A percentile compares a stretch with the other conserved stretches of the same genome.
Conservation (phyloP, 2,329 filamentous ascomycete species). For the Raffaelea ambrosiae region DNA sequence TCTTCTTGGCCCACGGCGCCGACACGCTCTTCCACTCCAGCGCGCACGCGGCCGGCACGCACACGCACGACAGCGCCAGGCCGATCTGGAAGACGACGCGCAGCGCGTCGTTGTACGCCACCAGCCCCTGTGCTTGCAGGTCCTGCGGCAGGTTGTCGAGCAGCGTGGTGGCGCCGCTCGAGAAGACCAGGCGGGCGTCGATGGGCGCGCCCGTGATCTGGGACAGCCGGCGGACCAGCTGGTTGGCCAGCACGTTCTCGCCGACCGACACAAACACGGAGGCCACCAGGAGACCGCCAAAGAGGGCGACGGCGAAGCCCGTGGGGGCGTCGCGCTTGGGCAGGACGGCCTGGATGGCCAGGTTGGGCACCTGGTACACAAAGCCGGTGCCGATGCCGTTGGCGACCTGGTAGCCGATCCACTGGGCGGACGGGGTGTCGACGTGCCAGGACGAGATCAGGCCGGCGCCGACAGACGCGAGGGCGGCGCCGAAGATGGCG, state of each 20-base stretch:
- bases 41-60: constrained; percentile 40
- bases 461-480: constrained; percentile 7
- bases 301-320: constrained; percentile 28
- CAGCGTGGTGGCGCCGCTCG: constrained; percentile 1
- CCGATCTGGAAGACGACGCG: constrained; percentile 49
- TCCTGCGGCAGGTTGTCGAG: not conserved
- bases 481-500: constrained; percentile 12
- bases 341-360: constrained; percentile 29
- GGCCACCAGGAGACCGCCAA: constrained; percentile 30
- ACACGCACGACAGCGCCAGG: constrained; percentile 40
- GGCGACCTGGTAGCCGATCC: constrained; percentile 28
- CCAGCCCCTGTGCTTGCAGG: constrained; percentile 8
- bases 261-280: constrained; percentile 30
- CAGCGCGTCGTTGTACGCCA: constrained; percentile 51
- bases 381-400: constrained; percentile 29
- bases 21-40: constrained; percentile 47
- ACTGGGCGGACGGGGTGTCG: constrained; percentile 16
- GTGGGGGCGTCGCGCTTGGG: constrained; percentile 22
- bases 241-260: constrained; percentile 28
- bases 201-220: not conserved
- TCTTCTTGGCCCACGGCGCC: constrained; percentile 1
- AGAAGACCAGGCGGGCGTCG: not conserved
- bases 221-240: constrained; percentile 22
- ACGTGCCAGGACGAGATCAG: not conserved
- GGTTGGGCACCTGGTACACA: constrained; percentile 27